Percentiles rank a stretch among this genome's conserved stretches.
phyloP scores from a whole-genome alignment of 768 basidiomycete species.

The Candolleomyces aberdarensis region DNA sequence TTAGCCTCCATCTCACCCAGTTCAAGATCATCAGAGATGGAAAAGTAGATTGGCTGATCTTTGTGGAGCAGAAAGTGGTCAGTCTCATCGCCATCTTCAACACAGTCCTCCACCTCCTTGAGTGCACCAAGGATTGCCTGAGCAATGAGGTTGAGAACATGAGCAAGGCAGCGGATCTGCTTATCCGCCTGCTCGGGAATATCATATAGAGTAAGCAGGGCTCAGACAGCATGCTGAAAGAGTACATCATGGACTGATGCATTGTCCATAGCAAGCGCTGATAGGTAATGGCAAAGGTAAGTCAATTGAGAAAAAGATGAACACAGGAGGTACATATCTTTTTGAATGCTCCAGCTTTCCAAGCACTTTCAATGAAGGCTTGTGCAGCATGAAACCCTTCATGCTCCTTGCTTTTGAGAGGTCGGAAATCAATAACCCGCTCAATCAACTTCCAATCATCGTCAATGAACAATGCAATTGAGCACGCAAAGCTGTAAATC shows the following conservation, averaged over 20 bases:
- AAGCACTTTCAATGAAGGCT: slow-evolving; percentile 23
- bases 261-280: slow-evolving; percentile 29
- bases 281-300: slow-evolving; percentile 15
- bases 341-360: slow-evolving; percentile 21
- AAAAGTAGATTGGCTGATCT: too few relatives aligned
- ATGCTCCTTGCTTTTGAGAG: slow-evolving; percentile 30
- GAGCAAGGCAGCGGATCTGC: slow-evolving; percentile 32
- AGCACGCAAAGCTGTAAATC: slow-evolving; percentile 29
- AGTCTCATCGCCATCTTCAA: too few relatives aligned
- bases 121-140: too few relatives aligned
- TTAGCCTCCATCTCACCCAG: too few relatives aligned
- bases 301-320: not conserved
- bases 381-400: slow-evolving; percentile 27
- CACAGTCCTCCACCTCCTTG: too few relatives aligned
- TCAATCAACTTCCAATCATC: slow-evolving; percentile 31
- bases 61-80: too few relatives aligned
- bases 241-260: slow-evolving; percentile 32
- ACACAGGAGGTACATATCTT: slow-evolving; percentile 28
- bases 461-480: slow-evolving; percentile 24
- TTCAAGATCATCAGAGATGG: too few relatives aligned
- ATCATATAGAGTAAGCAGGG: slow-evolving; percentile 20
- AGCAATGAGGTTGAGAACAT: slow-evolving; percentile 34
- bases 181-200: slow-evolving; percentile 22
- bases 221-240: slow-evolving; percentile 16
- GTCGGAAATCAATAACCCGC: slow-evolving; percentile 29